Evolutionary conservation across 1,284 basidiomycete species (phyloP), one percentile per base, ranked within the genome.

Genomic region (Hymenochaete sp.): DNA sequence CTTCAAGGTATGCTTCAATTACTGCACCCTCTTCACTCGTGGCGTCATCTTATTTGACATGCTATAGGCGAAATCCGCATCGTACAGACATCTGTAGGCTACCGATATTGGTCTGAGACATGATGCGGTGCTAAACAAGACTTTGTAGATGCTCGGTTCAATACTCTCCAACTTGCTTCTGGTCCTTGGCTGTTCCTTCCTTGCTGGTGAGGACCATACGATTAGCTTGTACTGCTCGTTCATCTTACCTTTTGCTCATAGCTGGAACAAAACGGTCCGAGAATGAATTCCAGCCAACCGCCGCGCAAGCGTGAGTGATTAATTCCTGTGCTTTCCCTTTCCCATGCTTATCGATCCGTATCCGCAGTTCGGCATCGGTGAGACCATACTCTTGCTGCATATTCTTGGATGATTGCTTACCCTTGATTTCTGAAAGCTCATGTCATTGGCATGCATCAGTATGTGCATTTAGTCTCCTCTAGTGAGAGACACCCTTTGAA

Each of bases 391-490:
- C 16, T 8, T 18, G 29, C 9, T 47, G n/a, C 41, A 18, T 63
- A 86, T 70, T 66, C 93, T 48, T 85, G 93, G 84, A 92, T 86
- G 3, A 67, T 93, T 31, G 74, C 89, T 4, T 86, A 85, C 61
- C 7, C 16, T 13, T 35, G 19, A 22, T 19, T 31, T 8, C 46
- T n/a, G 40, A 6, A 62, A 87, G 72, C 67, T 95, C 48, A 86
- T 93, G 85, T 92, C 87, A 3, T 68, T 95, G 27, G 75, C 90
- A 4, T 88, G 86, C 61, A 90, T 93, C 61, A 92, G 82, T 85
- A 59, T 52, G 79, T 67, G 19, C 26, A 22, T 43, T 19, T 21
- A 8, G 13, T 25, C 36, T 14, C 13, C 35, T n/a, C n/a, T n/a
- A n/a, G n/a, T 35, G 2, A 10, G 26, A 19, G n/a, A 31, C 8